phyloP scores from a whole-genome alignment of 306 rosid genomes.

The Vicia villosa region DNA sequence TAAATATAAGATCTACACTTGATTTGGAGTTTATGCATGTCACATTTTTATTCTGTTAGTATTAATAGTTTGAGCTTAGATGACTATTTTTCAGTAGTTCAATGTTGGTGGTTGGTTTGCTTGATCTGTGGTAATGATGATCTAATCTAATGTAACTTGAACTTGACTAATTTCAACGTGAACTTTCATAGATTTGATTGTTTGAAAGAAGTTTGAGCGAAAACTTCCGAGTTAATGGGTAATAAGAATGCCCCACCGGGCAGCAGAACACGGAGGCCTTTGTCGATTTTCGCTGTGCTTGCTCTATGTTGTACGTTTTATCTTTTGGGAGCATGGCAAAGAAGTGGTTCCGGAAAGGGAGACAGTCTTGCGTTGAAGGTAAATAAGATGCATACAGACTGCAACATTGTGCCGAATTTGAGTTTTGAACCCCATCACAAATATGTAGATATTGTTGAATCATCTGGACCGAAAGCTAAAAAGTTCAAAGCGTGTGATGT shows the following conservation, averaged over 20 bases:
- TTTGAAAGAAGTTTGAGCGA: slow-evolving; percentile 37
- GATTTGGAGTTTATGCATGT: slow-evolving; percentile 6
- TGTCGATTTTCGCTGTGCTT: slow-evolving; percentile 77
- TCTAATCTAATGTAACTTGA: slow-evolving; percentile 5
- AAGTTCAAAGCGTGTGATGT: slow-evolving; percentile 75
- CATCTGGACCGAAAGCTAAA: slow-evolving; percentile 62
- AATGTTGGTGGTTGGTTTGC: slow-evolving; percentile 10
- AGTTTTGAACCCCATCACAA: slow-evolving; percentile 86
- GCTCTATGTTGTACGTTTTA: slow-evolving; percentile 85
- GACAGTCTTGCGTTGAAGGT: slow-evolving; percentile 70
- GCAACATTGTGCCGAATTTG: slow-evolving; percentile 60
- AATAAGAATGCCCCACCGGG: slow-evolving; percentile 59
- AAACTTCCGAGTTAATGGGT: slow-evolving; percentile 53
- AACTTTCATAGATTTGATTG: slow-evolving; percentile 35
- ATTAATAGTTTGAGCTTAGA: slow-evolving; percentile 4
- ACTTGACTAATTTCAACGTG: slow-evolving; percentile 24
- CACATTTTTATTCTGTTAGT: neutral
- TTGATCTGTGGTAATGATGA: slow-evolving; percentile 27
- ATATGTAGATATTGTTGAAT: slow-evolving; percentile 46
- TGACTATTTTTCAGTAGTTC: neutral
- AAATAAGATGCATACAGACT: slow-evolving; percentile 64
- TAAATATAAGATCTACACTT: neutral
- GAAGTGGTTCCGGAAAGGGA: slow-evolving; percentile 83
- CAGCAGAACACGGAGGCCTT: slow-evolving; percentile 61
- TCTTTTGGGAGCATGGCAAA: slow-evolving; percentile 98